These are phyloP conservation scores for Bisporella sp. DNA, from an alignment of 2,329 filamentous ascomycete species.

Conservation along the genomic window DNA sequence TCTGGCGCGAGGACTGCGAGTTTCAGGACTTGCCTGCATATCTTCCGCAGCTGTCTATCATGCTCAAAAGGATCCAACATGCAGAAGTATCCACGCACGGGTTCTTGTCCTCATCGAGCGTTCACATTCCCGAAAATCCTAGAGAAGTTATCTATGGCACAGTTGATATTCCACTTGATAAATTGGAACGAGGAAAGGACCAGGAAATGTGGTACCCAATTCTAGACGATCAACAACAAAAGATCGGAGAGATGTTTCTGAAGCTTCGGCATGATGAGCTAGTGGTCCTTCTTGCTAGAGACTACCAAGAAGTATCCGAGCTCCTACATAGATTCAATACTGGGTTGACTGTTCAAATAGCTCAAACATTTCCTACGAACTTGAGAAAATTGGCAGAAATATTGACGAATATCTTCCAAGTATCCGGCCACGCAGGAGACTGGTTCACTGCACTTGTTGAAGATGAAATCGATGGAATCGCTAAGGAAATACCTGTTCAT, in stretches of 20 bases:
- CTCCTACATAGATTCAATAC: constrained; percentile 79
- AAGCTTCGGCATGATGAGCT: constrained; percentile 81
- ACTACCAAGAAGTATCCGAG: constrained; percentile 78
- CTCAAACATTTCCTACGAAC: constrained; percentile 69
- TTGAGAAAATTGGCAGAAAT: constrained; percentile 77
- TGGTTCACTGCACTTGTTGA: constrained; percentile 93
- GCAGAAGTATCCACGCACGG: constrained; percentile 17
- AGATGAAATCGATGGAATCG: constrained; percentile 91
- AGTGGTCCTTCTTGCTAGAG: constrained; percentile 76
- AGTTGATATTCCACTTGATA: constrained; percentile 69
- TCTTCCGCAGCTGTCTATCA: constrained; percentile 61
- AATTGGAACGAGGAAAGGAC: constrained; percentile 69
- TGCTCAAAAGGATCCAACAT: constrained; percentile 59
- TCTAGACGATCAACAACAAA: constrained; percentile 66
- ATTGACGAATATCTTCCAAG: constrained; percentile 91
- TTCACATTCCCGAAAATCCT: constrained; percentile 22
- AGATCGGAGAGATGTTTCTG: constrained; percentile 77
- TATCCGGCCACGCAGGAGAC: constrained; percentile 73
- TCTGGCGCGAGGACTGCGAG: constrained; percentile 74
- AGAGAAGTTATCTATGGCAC: constrained; percentile 56
- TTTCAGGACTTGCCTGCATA: constrained; percentile 67
- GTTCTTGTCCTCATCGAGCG: constrained; percentile 23
- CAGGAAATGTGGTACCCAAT: constrained; percentile 86
- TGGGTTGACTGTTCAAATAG: constrained; percentile 78
- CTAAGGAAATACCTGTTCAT: constrained; percentile 72